These are phyloP conservation scores for Rhododendron ovatum DNA, from an alignment of 148 eudicot genomes.

Conservation along the genomic window DNA sequence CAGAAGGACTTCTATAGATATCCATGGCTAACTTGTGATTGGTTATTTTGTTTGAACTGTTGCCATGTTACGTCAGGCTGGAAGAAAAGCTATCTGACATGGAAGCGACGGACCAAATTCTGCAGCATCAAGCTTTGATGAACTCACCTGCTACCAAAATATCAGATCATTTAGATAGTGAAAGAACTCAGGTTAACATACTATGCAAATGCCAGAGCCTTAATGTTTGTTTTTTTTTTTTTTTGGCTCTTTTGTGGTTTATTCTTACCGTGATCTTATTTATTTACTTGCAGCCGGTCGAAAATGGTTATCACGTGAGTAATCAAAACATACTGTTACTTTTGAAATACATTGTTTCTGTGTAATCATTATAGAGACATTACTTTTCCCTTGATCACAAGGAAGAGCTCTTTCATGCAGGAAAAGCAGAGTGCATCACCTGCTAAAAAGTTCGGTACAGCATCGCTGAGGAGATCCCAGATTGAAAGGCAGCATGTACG, in stretches of 20 bases:
- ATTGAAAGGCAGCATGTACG: slow-evolving; percentile 76
- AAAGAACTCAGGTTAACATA: slow-evolving; percentile 34
- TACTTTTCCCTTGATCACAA: neutral
- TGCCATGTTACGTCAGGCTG: slow-evolving; percentile 37
- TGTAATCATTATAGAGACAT: neutral
- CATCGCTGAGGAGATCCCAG: slow-evolving; percentile 59
- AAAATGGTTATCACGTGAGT: slow-evolving; percentile 49
- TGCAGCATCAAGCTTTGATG: slow-evolving; percentile 47
- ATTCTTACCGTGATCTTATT: slow-evolving; percentile 5
- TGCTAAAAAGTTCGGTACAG: slow-evolving; percentile 46
- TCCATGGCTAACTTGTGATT: neutral
- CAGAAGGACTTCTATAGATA: too few relatives aligned
- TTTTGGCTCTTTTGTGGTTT: slow-evolving; percentile 5
- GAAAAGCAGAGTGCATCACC: slow-evolving; percentile 42
- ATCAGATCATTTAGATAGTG: slow-evolving; percentile 31
- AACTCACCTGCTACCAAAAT: slow-evolving; percentile 36
- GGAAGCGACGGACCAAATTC: slow-evolving; percentile 50
- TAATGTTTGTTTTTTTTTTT: neutral
- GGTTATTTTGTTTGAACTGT: slow-evolving; percentile 6
- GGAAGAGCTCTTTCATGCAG: slow-evolving; percentile 30
- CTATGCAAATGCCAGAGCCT: neutral
- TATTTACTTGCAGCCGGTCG: slow-evolving; percentile 29
- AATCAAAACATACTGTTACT: slow-evolving; percentile 16
- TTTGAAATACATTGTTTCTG: slow-evolving; percentile 5
- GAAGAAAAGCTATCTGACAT: slow-evolving; percentile 70